These are phyloP conservation scores for Starmera quercuum DNA, from an alignment of 805 yeast genomes.

Conservation along the genomic window DNA sequence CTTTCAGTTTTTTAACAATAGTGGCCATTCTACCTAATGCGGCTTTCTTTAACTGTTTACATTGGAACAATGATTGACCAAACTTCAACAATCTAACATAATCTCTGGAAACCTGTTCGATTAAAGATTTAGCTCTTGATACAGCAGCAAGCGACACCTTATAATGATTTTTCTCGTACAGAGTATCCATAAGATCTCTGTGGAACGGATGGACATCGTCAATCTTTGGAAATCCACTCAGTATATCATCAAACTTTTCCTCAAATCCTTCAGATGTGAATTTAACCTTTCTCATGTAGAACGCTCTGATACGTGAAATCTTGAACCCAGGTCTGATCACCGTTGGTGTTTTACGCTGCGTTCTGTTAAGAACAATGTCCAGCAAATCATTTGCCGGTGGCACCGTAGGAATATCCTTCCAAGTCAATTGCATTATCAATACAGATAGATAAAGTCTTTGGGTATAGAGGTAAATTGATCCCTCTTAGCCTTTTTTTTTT, in stretches of 20 bases:
- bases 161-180: slow-evolving; percentile 96
- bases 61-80: slow-evolving; percentile 96
- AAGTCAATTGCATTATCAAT: slow-evolving; percentile 80
- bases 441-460: background rate
- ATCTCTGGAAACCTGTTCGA: slow-evolving; percentile 95
- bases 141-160: slow-evolving; percentile 94
- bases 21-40: slow-evolving; percentile 99
- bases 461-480: background rate
- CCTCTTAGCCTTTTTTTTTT: background rate
- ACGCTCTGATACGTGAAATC: slow-evolving; percentile 92
- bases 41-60: slow-evolving; percentile 97
- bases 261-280: slow-evolving; percentile 94
- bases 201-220: slow-evolving; percentile 98
- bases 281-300: slow-evolving; percentile 96
- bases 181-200: slow-evolving; percentile 94
- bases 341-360: slow-evolving; percentile 99
- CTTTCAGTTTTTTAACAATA: slow-evolving; percentile 89
- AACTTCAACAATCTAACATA: slow-evolving; percentile 89
- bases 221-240: slow-evolving; percentile 89
- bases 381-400: slow-evolving; percentile 87
- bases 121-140: slow-evolving; percentile 85
- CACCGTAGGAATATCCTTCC: slow-evolving; percentile 97
- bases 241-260: slow-evolving; percentile 82
- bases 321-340: slow-evolving; percentile 95
- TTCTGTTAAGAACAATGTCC: slow-evolving; percentile 94